phyloP scores from a whole-genome alignment of 176 grass and related monocot species.

The Phoenix roebelenii region DNA sequence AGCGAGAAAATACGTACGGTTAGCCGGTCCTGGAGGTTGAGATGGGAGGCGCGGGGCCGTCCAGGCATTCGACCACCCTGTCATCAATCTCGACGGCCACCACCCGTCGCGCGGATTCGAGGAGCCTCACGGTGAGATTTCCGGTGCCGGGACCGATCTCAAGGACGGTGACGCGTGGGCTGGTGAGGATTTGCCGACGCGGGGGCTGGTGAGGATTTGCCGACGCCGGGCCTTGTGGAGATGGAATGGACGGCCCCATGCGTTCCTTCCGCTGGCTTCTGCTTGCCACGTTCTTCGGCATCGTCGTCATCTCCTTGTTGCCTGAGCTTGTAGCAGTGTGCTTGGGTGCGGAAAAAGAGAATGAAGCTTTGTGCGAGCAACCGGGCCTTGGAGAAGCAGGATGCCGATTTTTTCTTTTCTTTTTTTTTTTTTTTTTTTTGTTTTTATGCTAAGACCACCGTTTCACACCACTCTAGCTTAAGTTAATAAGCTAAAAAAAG shows the following conservation, averaged over 20 bases:
- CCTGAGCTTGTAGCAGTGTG: too few relatives aligned
- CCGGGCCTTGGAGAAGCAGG: too few relatives aligned
- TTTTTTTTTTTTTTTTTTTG: too few relatives aligned
- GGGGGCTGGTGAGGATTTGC: conserved; percentile 58
- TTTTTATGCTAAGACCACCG: too few relatives aligned
- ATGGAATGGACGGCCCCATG: conserved; percentile 64
- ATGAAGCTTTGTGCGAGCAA: too few relatives aligned
- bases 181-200: too few relatives aligned
- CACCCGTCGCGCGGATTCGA: conserved; percentile 33
- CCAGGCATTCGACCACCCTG: conserved; percentile 60
- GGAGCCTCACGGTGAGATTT: conserved; percentile 67
- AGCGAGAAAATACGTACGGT: conserved; percentile 21
- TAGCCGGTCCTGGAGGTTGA: conserved; percentile 39
- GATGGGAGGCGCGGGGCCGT: conserved; percentile 33
- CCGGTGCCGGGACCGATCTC: conserved; percentile 83
- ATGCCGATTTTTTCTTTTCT: too few relatives aligned
- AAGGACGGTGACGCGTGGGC: conserved; percentile 51
- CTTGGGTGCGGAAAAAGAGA: too few relatives aligned
- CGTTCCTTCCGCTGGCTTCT: conserved; percentile 12
- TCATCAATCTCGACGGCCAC: conserved; percentile 67
- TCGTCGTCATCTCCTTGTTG: neutral
- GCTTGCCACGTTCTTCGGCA: neutral
- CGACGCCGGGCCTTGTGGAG: conserved; percentile 66
- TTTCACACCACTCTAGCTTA: too few relatives aligned
- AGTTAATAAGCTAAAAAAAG: too few relatives aligned